Conservation (phyloP, 495 filamentous ascomycete species). For the Xylaria bambusicola region DNA sequence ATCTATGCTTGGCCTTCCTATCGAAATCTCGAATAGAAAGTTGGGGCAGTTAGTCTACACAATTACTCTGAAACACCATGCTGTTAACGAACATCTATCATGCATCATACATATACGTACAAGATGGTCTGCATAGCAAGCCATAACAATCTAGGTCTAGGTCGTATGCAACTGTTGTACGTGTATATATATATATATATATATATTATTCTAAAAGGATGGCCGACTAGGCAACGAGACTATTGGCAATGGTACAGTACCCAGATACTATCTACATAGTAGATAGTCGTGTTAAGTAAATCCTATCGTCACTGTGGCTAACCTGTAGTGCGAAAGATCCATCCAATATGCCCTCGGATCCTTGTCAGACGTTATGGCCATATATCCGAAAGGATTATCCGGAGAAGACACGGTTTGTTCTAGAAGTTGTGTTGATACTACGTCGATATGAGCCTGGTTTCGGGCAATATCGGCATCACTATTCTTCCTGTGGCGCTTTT, state of each 20-base stretch:
- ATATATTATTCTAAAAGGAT: background rate
- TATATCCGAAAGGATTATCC: conserved; percentile 4
- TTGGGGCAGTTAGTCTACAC: background rate
- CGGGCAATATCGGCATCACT: conserved; percentile 10
- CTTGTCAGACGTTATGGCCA: background rate
- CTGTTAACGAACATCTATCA: background rate
- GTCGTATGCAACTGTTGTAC: conserved; percentile 10
- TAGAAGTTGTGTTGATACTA: background rate
- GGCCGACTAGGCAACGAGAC: background rate
- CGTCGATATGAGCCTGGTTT: background rate
- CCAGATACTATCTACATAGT: too few species aligned
- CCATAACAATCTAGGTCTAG: background rate
- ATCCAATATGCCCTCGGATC: too few species aligned
- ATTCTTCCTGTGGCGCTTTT: background rate
- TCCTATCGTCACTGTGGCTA: background rate
- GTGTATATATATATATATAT: background rate
- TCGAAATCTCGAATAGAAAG: too few species aligned
- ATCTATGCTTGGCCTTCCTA: background rate
- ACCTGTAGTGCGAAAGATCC: too few species aligned
- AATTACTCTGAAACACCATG: background rate
- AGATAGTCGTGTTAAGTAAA: too few species aligned
- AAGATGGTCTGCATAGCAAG: conserved; percentile 3
- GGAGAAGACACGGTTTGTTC: background rate
- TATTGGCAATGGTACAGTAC: background rate
- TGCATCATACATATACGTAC: background rate